Evolutionary conservation across 306 rosid genomes (phyloP), one percentile per base, ranked within the genome.

Genomic region (Rosa persica): DNA sequence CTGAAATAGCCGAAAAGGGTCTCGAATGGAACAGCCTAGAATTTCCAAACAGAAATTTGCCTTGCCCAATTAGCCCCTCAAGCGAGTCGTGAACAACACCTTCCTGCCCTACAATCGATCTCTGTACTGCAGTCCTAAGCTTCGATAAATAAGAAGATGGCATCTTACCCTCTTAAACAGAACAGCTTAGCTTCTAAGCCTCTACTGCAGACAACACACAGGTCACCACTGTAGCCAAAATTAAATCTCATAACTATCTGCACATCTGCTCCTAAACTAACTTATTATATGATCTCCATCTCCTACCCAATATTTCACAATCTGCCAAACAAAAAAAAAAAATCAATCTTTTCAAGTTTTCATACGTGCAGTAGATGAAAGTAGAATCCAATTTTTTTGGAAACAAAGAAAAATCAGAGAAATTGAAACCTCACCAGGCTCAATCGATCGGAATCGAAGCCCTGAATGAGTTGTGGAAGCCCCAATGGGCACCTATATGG

Each of bases 91-190:
- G 82, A 42, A 84, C 54, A 78, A 81, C 85, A 40, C 69, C 83
- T 80, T 92, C 96, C 82, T 85, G 79, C 83, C 93, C 89, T 20
- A 78, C 79, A 84, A 86, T 20, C 3, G 89, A 88, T 62, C 81
- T 86, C 81, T 76, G 86, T 39, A 89, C 76, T 0, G 88, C 84
- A 52, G 84, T 71, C 85, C 88, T 84, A 34, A 93, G 58, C 77
- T 86, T 87, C 10, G 88, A 91, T 80, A 89, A 83, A 80, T 86
- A 76, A 77, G 83, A 68, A 15, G 96, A 86, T 82, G 96, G 94
- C 99, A 96, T 96, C 78, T 91, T 92, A 90, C 74, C 86, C 89
- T 79, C 88, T 84, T 54, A 83, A 72, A 79, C 76, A 78, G 39
- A 81, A 78, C 47, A 70, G 70, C 75, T 78, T 72, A 38, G 70